Conservation (phyloP, 257 asterid species). For the Solanum chilense region DNA sequence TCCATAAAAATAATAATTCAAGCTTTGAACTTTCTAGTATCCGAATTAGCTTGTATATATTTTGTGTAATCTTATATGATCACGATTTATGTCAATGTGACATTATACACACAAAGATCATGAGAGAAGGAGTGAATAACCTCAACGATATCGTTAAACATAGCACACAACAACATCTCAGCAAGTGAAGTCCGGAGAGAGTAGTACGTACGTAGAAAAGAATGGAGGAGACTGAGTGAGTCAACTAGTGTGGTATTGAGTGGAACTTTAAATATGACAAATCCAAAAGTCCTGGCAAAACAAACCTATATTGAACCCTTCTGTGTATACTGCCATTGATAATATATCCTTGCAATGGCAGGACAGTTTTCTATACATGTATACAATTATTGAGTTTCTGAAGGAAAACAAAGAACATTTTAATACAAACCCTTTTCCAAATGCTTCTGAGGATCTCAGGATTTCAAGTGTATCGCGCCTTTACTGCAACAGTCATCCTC, state of each 20-base stretch:
- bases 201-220: not conserved
- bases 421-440: not conserved
- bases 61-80: not conserved
- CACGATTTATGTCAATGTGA: no score
- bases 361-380: constrained; percentile 68
- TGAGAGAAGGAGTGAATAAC: not conserved
- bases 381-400: constrained; percentile 21
- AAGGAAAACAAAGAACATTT: not conserved
- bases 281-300: constrained; percentile 10
- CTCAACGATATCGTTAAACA: not conserved
- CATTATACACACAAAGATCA: not conserved
- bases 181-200: no score
- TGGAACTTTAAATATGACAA: constrained; percentile 5
- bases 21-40: not conserved
- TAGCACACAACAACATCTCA: not conserved
- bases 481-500: not conserved
- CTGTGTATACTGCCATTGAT: constrained; percentile 35
- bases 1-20: not conserved
- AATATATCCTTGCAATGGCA: constrained; percentile 39
- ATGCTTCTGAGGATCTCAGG: constrained; percentile 2
- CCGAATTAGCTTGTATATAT: not conserved
- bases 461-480: not conserved
- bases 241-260: not conserved
- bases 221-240: not conserved
- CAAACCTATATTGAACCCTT: constrained; percentile 33